Percentiles rank a stretch among this genome's conserved stretches.
phyloP scores from a whole-genome alignment of 306 rosid species.

The Mucuna pruriens region DNA sequence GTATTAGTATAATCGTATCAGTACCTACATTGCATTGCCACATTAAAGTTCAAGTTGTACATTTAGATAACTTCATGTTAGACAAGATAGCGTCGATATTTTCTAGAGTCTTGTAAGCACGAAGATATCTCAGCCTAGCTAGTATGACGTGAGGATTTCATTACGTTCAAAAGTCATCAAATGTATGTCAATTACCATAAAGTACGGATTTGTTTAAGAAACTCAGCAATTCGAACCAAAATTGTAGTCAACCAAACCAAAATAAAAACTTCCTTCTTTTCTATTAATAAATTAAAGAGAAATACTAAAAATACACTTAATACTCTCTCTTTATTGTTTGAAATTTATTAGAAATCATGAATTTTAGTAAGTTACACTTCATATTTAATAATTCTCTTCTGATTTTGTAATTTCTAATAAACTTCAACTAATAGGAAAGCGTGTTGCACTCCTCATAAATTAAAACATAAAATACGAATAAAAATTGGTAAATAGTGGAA shows the following conservation, averaged over 20 bases:
- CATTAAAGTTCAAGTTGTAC: neutral
- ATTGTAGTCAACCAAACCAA: neutral
- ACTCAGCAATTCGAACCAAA: slow-evolving; percentile 7
- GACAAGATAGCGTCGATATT: slow-evolving; percentile 3
- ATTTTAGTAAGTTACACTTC: too few species aligned
- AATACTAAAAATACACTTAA: too few species aligned
- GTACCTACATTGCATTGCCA: neutral
- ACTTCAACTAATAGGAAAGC: too few species aligned
- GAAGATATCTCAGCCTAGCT: slow-evolving; percentile 2
- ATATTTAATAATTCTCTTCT: too few species aligned
- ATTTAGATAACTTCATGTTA: neutral
- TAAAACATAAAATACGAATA: neutral
- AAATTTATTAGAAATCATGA: too few species aligned
- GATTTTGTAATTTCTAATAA: too few species aligned
- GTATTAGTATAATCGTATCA: neutral
- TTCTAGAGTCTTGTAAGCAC: neutral
- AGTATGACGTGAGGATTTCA: neutral
- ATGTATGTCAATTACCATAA: slow-evolving; percentile 10
- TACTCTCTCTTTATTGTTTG: too few species aligned
- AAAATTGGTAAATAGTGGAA: neutral
- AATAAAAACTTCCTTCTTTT: neutral
- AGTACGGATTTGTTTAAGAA: neutral
- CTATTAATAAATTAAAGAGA: too few species aligned
- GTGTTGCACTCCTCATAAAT: too few species aligned
- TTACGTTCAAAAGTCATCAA: slow-evolving; percentile 3